Base-by-base conservation (phyloP, 169 alveolate genomes). In the Babesia bigemina region DNA sequence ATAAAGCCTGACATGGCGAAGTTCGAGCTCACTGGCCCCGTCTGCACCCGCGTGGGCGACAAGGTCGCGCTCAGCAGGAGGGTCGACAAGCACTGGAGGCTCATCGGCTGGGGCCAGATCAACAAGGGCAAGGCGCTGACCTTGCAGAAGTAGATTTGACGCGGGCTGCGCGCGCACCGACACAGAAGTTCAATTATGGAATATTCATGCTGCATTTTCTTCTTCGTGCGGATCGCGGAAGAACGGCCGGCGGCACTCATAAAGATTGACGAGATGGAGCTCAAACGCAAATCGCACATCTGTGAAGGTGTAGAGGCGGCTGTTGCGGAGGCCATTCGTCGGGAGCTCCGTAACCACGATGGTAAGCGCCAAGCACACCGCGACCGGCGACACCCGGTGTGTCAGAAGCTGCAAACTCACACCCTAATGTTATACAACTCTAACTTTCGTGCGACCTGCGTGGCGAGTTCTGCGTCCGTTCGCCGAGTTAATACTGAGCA, bases 51-150 rank as follows among this genome's bases (percentile, higher is more conserved):
- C 36, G 88, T 88, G 36, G 99, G 99, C 61, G 99, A 97, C 88
- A 98, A 97, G 91, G 95, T 98, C 17, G 99, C 99, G 24, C 92
- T 98, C 69, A 94, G 98, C 62, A 94, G 99, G 78, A 96, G 98
- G 84, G 96, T 98, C 39, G 99, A 95, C 69, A 96, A 96, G 86
- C 98, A 96, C 87, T 98, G 99, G 97, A 93, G 99, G 75, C 94
- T 97, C 26, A 97, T 97, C 85, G 99, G 99, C 26, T 97, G 98
- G 98, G 99, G 99, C 33, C 97, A 93, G 77, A 95, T 97, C 76
- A 89, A 93, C 70, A 78, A 79, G 61, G 97, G 96, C 63, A 87
- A 88, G 70, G 90, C 92, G 42, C 84, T 92, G 55, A 78, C 84
- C 19, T 76, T 92, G 21, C 93, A 91, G 75, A 79, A 66, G 75